Base-by-base conservation (phyloP, 208 protist genomes). In the Leptomonas pyrrhocoris region DNA sequence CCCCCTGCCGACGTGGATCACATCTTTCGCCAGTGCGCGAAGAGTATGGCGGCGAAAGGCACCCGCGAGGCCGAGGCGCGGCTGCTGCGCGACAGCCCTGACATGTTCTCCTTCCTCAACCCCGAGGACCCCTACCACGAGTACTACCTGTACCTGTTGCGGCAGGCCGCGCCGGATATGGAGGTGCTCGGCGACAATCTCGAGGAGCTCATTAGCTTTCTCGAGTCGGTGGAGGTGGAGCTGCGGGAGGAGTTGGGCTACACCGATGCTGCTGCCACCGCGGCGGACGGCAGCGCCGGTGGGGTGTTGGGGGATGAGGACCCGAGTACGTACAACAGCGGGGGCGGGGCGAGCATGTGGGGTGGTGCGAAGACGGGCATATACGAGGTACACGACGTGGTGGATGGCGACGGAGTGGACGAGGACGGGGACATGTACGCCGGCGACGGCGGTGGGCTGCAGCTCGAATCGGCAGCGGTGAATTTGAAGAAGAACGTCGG, bases 101-200 rank as follows among this genome's bases (percentile, higher is more conserved):
- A 88, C 27, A 66, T 86, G 28, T 96, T 96, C 70, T 69, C 55
- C 56, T 96, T 96, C 67, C 79, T 96, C 12, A 79, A 95, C 65
- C 88, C 89, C 4, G 88, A 90, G 43, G 79, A 96, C 63, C 83
- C 91, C 57, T 95, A 85, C 64, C 92, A 96, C 80, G 86, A 79
- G 68, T 96, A 93, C 68, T 96, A 96, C 72, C 76, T 96, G 15
- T 93, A 88, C 72, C 73, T 94, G 15, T 76, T 96, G 40, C 80
- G 82, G 7, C 73, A 90, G 53, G 79, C 83, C 16, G 89, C 84
- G 27, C 92, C 92, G 5, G 79, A 93, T 51, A 63, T 96, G 66
- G 86, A 95, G 49, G 79, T 94, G 11, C 81, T 96, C 28, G 92
- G 92, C 42, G 89, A 96, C 73, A 83, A 94, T 61, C 53, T 94